These are phyloP conservation scores for Sonneratia alba DNA, from an alignment of 345 rosid genomes.

Conservation along the genomic window DNA sequence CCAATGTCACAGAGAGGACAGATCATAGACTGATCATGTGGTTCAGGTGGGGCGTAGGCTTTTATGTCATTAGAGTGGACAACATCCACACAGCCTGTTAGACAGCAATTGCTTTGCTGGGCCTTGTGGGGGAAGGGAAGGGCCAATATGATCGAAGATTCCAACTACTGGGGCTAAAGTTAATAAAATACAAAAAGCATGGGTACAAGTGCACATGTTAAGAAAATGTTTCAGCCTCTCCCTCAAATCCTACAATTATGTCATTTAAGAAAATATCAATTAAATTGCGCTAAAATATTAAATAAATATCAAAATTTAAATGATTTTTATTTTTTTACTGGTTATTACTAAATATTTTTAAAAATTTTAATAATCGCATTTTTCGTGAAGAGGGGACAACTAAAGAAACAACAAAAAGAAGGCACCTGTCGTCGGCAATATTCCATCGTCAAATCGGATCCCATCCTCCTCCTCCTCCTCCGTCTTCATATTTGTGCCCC, in stretches of 20 bases:
- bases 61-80: too few relatives aligned
- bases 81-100: too few relatives aligned
- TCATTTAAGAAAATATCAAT: background rate
- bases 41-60: too few relatives aligned
- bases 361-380: background rate
- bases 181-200: background rate
- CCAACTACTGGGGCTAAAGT: background rate
- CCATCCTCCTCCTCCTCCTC: background rate
- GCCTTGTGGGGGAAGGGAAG: background rate
- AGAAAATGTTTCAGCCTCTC: too few relatives aligned
- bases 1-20: too few relatives aligned
- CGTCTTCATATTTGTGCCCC: background rate
- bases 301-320: too few relatives aligned
- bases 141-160: background rate
- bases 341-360: background rate
- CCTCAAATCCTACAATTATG: too few relatives aligned
- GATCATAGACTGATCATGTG: too few relatives aligned
- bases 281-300: too few relatives aligned
- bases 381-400: background rate
- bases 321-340: too few relatives aligned
- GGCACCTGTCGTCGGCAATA: background rate
- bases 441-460: background rate
- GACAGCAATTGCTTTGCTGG: too few relatives aligned
- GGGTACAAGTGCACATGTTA: too few relatives aligned
- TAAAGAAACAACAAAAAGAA: background rate